Evolutionary conservation across 2,329 filamentous ascomycete genomes (phyloP).

Genomic region (Lecanoromycetidae sp.): DNA sequence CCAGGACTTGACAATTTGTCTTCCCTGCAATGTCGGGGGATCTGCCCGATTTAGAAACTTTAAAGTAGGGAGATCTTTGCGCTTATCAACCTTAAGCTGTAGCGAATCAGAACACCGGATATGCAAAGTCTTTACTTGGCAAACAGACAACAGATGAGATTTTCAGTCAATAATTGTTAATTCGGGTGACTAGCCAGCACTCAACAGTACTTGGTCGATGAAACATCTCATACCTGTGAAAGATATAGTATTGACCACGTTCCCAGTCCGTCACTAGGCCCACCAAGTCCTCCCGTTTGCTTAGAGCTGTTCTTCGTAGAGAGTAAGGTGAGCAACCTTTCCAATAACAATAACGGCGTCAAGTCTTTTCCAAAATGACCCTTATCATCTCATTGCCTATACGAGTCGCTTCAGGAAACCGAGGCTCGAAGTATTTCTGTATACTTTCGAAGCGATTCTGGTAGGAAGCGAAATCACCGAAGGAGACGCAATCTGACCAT

Average conservation of each 20-base stretch:
- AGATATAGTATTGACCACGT: too few relatives aligned
- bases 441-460: constrained; percentile 81
- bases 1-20: too few relatives aligned
- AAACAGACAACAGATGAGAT: too few relatives aligned
- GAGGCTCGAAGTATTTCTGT: constrained; percentile 79
- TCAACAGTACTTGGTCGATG: too few relatives aligned
- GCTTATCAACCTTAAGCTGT: neutral
- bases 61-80: neutral
- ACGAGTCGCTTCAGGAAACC: constrained; percentile 75
- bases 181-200: too few relatives aligned
- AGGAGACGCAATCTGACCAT: constrained; percentile 86
- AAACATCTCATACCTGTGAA: too few relatives aligned
- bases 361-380: constrained; percentile 74
- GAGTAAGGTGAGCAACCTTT: neutral
- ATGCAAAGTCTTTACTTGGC: too few relatives aligned
- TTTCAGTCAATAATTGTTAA: too few relatives aligned
- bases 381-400: constrained; percentile 96
- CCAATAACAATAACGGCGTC: neutral
- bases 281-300: neutral
- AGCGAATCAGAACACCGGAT: neutral
- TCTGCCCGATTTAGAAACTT: too few relatives aligned
- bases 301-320: too few relatives aligned
- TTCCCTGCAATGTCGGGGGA: neutral
- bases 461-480: constrained; percentile 90
- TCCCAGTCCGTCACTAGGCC: too few relatives aligned